Evolutionary conservation across 805 yeast species (phyloP), one percentile per base, ranked within the genome.

Genomic region (Candida endomychidarum): DNA sequence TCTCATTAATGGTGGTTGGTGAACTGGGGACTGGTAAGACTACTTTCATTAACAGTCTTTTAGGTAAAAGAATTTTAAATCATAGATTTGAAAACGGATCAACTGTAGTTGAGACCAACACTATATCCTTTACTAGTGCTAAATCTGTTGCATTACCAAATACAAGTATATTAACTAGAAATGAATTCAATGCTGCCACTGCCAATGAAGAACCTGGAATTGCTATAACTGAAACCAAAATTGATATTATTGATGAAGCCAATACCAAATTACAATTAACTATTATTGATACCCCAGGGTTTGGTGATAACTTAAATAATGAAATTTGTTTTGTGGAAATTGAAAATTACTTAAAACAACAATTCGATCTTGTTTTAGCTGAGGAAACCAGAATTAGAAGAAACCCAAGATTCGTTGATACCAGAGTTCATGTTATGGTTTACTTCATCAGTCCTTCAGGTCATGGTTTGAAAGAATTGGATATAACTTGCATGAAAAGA

Each of bases 321-420:
- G 77, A 77, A 34, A 51, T 82, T 37, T 83, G 91, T 55, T 79
- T 76, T 53, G 68, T 65, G 9, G 93, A 85, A 55, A 77, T 85
- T 38, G 76, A 78, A 38, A 70, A 73, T 41, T 86, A 75, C 56
- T 63, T 86, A 53, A 84, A 82, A 57, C 88, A 82, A 56, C 91
- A 85, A 56, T 85, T 84, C 56, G 90, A 83, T 57, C 67, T 74
- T 41, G 88, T 86, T 0, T 72, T 89, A 34, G 87, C 86, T 2
- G 96, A 89, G 58, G 96, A 89, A 60, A 85, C 93, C 1, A 74
- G 91, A 47, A 86, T 89, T 48, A 76, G 77, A 60, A 81, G 97
- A 73, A 86, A 87, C 57, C 96, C 96, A 18, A 71, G 86, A 48
- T 81, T 83, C 55, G 81, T 76, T 50, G 91, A 86, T 63, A 74